Base-by-base conservation (phyloP, 2,329 filamentous ascomycete genomes). In the Fusarium austroafricanum region DNA sequence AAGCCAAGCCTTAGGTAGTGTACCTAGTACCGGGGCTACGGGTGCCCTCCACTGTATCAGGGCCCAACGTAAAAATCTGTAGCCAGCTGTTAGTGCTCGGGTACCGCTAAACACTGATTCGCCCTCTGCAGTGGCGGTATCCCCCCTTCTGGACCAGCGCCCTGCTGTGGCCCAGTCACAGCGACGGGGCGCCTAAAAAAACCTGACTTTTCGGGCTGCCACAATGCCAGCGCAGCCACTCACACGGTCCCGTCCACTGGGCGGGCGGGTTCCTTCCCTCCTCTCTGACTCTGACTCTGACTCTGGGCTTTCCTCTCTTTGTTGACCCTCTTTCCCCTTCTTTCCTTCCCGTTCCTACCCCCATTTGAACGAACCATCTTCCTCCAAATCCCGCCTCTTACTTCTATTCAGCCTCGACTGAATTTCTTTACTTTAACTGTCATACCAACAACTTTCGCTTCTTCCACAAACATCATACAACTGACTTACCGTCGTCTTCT, bases 171-270 rank as follows among this genome's bases (percentile, higher is more conserved):
- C 66, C 66, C 66, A 69, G 66, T 55, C 55, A 64, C 44, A 57
- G 46, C 39, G 31, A 55, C 53, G 39, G 47, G 60, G 60, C 53
- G 57, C 56, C 69, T 61, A 57, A 59, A 72, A 75, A 75, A 73
- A 68, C 73, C 73, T 73, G 74, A 76, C 72, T 76, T 76, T 76
- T 76, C 72, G 68, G 75, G 72, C 74, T 72, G 68, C 73, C 56
- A 67, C 47, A 59, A 64, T 66, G 71, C 68, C 63, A 65, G 56
- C 58, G 65, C 64, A 71, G 71, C 59, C 51, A 57, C 53, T 55
- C 67, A 70, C 68, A n/a, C 11, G 17, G 26, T 26, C 26, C 26
- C 26, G 26, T 31, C 12, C 29, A 12, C 29, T 29, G 9, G 28
- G 28, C 21, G 21, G 21, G 21, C 21, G 21, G 28, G 8, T 46